phyloP scores from a whole-genome alignment of 1,284 basidiomycete genomes.

The Stereum hirsutum region DNA sequence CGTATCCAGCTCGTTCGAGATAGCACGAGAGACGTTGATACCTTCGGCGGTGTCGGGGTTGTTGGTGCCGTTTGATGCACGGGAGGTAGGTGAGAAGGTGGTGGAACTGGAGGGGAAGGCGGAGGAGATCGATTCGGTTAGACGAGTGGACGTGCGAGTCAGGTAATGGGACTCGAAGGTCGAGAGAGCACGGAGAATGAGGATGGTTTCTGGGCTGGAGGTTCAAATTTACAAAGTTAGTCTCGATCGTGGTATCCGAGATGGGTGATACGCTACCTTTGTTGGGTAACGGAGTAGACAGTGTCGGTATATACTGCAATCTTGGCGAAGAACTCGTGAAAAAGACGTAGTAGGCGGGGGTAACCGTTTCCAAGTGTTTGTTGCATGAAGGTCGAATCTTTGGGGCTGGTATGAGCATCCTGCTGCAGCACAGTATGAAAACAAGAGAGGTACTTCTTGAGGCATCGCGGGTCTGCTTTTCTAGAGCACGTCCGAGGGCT shows the following conservation, averaged over 20 bases:
- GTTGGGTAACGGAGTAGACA: slow-evolving; percentile 71
- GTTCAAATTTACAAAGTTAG: too few species aligned
- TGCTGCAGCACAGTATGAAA: neutral
- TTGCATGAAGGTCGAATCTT: slow-evolving; percentile 78
- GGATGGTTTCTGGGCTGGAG: slow-evolving; percentile 81
- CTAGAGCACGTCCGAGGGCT: slow-evolving; percentile 70
- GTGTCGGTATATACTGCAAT: slow-evolving; percentile 94
- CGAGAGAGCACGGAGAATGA: slow-evolving; percentile 76
- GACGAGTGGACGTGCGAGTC: slow-evolving; percentile 69
- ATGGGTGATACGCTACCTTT: slow-evolving; percentile 53
- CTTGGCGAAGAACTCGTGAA: slow-evolving; percentile 94
- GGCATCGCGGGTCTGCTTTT: slow-evolving; percentile 71
- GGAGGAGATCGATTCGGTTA: slow-evolving; percentile 73
- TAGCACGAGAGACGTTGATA: slow-evolving; percentile 60
- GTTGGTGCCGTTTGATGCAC: slow-evolving; percentile 56
- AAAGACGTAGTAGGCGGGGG: slow-evolving; percentile 77
- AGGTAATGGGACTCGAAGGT: slow-evolving; percentile 82
- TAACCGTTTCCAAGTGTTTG: slow-evolving; percentile 83
- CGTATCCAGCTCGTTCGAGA: slow-evolving; percentile 88
- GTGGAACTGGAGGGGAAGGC: too few species aligned
- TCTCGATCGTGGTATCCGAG: neutral
- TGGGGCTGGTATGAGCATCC: neutral
- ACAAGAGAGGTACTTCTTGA: slow-evolving; percentile 48
- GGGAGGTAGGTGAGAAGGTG: too few species aligned
- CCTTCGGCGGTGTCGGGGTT: slow-evolving; percentile 74